Evolutionary conservation across 1,139 yeast species (phyloP).

Genomic region (Diutina rugosa): DNA sequence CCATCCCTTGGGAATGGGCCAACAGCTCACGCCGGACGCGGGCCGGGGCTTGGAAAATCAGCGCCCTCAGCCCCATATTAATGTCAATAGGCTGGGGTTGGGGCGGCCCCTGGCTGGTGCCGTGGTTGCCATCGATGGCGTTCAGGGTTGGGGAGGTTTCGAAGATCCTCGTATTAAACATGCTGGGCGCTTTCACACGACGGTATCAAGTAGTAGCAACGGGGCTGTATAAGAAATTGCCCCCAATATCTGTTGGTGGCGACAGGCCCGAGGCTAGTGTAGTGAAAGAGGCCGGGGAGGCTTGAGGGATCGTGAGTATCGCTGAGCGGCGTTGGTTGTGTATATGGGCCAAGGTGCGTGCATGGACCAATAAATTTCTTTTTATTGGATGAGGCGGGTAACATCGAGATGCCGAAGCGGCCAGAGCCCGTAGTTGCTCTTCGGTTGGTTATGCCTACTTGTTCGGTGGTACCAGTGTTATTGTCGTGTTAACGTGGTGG

Average conservation of each 20-base stretch:
- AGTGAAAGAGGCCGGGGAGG: not conserved
- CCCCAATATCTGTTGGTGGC: not conserved
- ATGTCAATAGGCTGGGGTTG: slow-evolving; percentile 36
- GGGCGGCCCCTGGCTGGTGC: not conserved
- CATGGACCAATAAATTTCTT: not conserved
- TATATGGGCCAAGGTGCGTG: not conserved
- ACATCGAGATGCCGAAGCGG: not conserved
- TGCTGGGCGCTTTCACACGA: not conserved
- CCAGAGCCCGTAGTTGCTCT: not conserved
- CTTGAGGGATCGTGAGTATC: not conserved
- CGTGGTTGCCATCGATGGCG: not conserved
- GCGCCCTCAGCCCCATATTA: slow-evolving; percentile 27
- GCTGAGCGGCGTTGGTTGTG: not conserved
- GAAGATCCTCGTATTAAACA: slow-evolving; percentile 1
- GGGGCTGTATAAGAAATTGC: not conserved
- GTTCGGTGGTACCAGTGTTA: not conserved
- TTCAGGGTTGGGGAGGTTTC: not conserved
- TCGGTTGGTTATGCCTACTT: not conserved
- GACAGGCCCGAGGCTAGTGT: not conserved
- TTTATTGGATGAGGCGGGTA: not conserved
- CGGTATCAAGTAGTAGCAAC: not conserved
- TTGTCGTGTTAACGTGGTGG: not conserved
- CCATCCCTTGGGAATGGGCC: slow-evolving; percentile 95
- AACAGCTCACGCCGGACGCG: slow-evolving; percentile 69
- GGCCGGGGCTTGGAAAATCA: slow-evolving; percentile 20